A percentile compares a stretch with the other conserved stretches of the same genome.
These are phyloP conservation scores for Cucurbitaria berberidis DNA, from an alignment of 2,329 filamentous ascomycete genomes.

Conservation along the genomic window DNA sequence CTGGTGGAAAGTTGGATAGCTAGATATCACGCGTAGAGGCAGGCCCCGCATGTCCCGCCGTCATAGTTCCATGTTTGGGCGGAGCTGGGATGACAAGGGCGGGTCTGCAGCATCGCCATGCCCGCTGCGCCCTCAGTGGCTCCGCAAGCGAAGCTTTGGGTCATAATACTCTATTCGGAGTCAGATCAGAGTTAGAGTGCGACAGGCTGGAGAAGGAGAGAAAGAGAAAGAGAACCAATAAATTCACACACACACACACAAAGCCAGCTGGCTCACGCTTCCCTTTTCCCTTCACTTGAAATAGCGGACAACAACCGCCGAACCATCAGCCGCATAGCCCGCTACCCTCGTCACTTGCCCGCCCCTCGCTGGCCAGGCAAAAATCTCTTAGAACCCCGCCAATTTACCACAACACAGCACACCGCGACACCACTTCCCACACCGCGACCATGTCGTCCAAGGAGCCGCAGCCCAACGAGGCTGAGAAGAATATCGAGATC, in stretches of 20 bases:
- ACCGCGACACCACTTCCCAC: constrained; percentile 12
- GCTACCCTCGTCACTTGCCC: constrained; percentile 24
- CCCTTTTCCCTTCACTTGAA: neutral
- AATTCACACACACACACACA: constrained; percentile 15
- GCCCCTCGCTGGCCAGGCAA: constrained; percentile 22
- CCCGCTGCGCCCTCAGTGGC: constrained; percentile 47
- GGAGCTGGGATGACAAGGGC: constrained; percentile 9
- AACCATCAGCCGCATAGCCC: constrained; percentile 12
- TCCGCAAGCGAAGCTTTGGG: constrained; percentile 18
- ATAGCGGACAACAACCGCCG: constrained; percentile 6
- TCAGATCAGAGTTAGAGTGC: neutral
- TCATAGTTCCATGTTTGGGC: constrained; percentile 13
- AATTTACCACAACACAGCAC: constrained; percentile 11
- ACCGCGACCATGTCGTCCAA: constrained; percentile 46
- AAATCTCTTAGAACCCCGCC: constrained; percentile 27
- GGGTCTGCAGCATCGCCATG: constrained; percentile 39
- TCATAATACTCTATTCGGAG: too few relatives aligned
- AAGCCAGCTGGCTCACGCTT: constrained; percentile 3
- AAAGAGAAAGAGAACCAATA: too few relatives aligned
- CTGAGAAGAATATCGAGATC: constrained; percentile 94
- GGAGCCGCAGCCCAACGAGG: constrained; percentile 75
- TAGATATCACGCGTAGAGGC: constrained; percentile 14
- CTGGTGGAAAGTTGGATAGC: neutral
- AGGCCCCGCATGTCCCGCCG: constrained; percentile 15
- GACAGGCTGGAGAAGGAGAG: too few relatives aligned